phyloP scores from a whole-genome alignment of 768 basidiomycete species.

The Tephrocybe sp. region DNA sequence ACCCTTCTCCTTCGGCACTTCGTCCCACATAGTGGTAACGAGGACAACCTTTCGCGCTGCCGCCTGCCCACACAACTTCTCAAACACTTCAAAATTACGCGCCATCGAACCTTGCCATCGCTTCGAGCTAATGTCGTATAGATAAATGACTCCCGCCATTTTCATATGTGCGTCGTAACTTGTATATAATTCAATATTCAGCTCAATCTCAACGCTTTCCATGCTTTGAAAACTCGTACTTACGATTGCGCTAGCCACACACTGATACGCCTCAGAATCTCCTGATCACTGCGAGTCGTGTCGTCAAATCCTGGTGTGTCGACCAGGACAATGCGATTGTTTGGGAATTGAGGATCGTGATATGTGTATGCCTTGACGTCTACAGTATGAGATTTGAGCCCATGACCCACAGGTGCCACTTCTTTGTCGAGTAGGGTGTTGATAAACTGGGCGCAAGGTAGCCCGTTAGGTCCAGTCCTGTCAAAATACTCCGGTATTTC shows the following conservation, averaged over 20 bases:
- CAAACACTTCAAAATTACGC: conserved; percentile 16
- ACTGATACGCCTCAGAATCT: conserved; percentile 24
- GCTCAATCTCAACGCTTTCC: background rate
- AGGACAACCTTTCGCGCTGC: conserved; percentile 15
- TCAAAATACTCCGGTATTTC: too few relatives aligned
- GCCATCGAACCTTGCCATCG: conserved; percentile 11
- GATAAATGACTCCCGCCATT: conserved; percentile 18
- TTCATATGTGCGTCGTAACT: conserved; percentile 17
- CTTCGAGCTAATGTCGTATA: conserved; percentile 14
- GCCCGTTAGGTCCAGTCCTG: too few relatives aligned
- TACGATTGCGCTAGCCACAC: conserved; percentile 26
- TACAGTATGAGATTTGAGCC: conserved; percentile 22
- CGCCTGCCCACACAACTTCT: conserved; percentile 15
- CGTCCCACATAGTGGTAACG: conserved; percentile 15
- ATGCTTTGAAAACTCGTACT: background rate
- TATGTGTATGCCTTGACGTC: conserved; percentile 18
- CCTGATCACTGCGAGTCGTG: conserved; percentile 18
- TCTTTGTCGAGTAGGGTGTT: conserved; percentile 13
- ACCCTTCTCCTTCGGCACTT: conserved; percentile 1
- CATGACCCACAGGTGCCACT: conserved; percentile 19
- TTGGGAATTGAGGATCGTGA: conserved; percentile 7
- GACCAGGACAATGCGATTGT: conserved; percentile 20
- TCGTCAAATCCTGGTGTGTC: conserved; percentile 28
- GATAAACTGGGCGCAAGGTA: conserved; percentile 22
- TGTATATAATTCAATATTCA: background rate